Evolutionary conservation across 2,329 filamentous ascomycete species (phyloP).

Genomic region (Huntiella savannae): DNA sequence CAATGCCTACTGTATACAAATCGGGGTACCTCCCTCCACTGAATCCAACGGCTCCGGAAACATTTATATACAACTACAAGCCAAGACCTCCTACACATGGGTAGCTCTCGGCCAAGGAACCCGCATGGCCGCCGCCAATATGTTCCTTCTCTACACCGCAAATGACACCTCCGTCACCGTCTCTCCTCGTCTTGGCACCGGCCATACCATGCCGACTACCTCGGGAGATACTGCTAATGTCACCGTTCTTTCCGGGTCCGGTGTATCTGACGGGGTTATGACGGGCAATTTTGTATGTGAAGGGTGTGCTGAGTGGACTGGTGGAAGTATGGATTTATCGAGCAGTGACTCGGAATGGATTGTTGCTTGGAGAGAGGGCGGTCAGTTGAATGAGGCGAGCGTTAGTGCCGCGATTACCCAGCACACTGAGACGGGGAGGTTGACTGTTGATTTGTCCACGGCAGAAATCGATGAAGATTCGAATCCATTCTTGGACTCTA

Average conservation of each 20-base stretch:
- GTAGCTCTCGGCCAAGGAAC: conserved; percentile 37
- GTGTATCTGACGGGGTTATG: conserved; percentile 31
- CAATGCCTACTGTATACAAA: conserved; percentile 31
- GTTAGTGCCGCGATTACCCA: conserved; percentile 21
- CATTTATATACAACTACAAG: conserved; percentile 42
- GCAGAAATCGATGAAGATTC: conserved; percentile 27
- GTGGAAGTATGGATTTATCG: conserved; percentile 24
- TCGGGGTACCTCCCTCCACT: conserved; percentile 34
- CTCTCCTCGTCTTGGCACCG: conserved; percentile 32
- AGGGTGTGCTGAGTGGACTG: conserved; percentile 30
- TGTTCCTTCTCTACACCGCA: conserved; percentile 44
- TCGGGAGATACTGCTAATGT: conserved; percentile 26
- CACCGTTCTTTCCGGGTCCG: conserved; percentile 38
- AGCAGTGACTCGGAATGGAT: conserved; percentile 29
- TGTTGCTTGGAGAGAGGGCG: conserved; percentile 32
- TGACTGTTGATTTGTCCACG: conserved; percentile 28
- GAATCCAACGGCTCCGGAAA: conserved; percentile 30
- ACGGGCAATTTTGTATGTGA: conserved; percentile 38
- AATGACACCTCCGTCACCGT: conserved; percentile 40
- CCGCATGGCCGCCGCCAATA: conserved; percentile 36
- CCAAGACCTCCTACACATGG: conserved; percentile 35
- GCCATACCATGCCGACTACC: conserved; percentile 27
- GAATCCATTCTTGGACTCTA: conserved; percentile 29
- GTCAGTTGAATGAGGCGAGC: conserved; percentile 25
- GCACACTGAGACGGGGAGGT: conserved; percentile 27